Base-by-base conservation (phyloP, 108 stramenopile species). In the Skeletonema tropicum region DNA sequence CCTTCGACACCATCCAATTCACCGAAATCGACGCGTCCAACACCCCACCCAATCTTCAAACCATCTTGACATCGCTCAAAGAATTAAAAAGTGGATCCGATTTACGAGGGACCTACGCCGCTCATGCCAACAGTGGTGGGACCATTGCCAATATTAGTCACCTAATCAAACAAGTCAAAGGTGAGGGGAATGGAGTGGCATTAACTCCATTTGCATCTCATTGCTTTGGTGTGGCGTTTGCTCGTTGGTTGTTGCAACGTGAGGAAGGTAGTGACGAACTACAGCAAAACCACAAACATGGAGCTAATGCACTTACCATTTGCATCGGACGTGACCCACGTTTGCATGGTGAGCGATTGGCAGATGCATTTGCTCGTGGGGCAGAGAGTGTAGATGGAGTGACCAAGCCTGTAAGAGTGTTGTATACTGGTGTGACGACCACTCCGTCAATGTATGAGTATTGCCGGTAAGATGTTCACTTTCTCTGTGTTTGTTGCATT, bases 271-370 rank as follows among this genome's bases (percentile, higher is more conserved):
- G 7, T 23, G 39, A 17, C 1, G 17, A 29, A n/a, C n/a, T n/a
- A n/a, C n/a, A n/a, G n/a, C 49, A 15, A 52, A 3, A 2, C 3
- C 21, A 52, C 49, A 52, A 21, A 52, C 49, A 52, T 52, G 49
- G 49, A 13, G 23, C 1, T 52, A 52, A 70, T 45, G 30, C 35
- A 0, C 52, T 85, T 6, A 74, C 65, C 17, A 84, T 94, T 71
- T 83, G 84, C 64, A 57, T 94, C 13, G 93, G 93, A n/a, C 64
- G 77, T 19, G 93, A 94, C 77, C 93, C 93, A 33, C 84, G 93
- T 45, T 13, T 52, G 3, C 89, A 90, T 63, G 93, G 93, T 19
- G 82, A 65, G n/a, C 58, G 82, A 10, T 58, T 94, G 68, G 83
- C 83, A 3, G 90, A 92, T 85, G 75, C 89, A 30, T 89, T 94